phyloP scores from a whole-genome alignment of 495 filamentous ascomycete species.

The Aspergillus hancockii region DNA sequence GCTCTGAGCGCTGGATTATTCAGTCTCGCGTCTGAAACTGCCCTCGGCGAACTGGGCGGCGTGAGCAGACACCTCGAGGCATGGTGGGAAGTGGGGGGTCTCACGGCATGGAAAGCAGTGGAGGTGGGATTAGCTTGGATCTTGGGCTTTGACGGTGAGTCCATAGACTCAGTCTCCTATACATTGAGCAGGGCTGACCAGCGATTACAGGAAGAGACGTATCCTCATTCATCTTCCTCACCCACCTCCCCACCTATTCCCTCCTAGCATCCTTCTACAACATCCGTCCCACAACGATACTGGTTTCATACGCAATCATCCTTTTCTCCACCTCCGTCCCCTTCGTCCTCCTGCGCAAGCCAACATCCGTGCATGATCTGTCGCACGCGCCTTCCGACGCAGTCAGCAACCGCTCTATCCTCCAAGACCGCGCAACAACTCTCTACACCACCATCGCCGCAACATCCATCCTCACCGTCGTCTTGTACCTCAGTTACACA shows the following conservation, averaged over 20 bases:
- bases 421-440: constrained; percentile 64
- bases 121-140: constrained; percentile 73
- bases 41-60: constrained; percentile 56
- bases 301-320: constrained; percentile 61
- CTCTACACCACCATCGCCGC: constrained; percentile 64
- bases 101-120: constrained; percentile 67
- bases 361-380: constrained; percentile 61
- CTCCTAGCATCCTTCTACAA: constrained; percentile 75
- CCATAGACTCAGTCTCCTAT: neutral
- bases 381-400: constrained; percentile 39
- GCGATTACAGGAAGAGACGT: constrained; percentile 62
- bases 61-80: constrained; percentile 62
- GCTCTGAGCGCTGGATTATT: constrained; percentile 57
- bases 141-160: constrained; percentile 66
- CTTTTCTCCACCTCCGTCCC: constrained; percentile 66
- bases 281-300: constrained; percentile 57
- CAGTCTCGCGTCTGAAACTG: constrained; percentile 50
- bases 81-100: constrained; percentile 58
- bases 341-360: constrained; percentile 66
- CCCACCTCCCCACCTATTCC: constrained; percentile 68
- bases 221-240: constrained; percentile 64
- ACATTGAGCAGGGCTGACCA: neutral
- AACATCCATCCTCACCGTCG: constrained; percentile 65
- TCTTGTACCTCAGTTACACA: constrained; percentile 62
- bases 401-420: constrained; percentile 67